phyloP scores from a whole-genome alignment of 768 basidiomycete species.

The Lactarius sanguifluus region DNA sequence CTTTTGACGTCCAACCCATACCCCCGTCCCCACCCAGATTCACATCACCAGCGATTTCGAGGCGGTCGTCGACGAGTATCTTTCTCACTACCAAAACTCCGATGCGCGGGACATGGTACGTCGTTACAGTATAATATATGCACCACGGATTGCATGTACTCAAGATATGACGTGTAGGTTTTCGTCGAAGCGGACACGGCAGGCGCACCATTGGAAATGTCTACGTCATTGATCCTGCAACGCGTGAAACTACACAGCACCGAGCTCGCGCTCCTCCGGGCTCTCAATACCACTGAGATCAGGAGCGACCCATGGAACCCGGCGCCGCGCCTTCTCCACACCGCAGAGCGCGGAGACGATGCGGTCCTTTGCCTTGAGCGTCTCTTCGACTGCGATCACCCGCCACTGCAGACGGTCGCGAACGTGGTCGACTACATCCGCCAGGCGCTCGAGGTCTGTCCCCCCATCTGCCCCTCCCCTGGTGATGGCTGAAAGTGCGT shows the following conservation, averaged over 20 bases:
- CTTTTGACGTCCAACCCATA: background rate
- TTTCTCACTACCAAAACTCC: slow-evolving; percentile 16
- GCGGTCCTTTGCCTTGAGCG: slow-evolving; percentile 48
- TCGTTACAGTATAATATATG: background rate
- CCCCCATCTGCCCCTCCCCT: too few relatives aligned
- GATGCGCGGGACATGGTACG: slow-evolving; percentile 22
- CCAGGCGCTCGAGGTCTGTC: slow-evolving; percentile 48
- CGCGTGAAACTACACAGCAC: slow-evolving; percentile 20
- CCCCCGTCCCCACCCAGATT: too few relatives aligned
- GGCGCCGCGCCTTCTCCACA: slow-evolving; percentile 46
- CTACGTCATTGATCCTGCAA: slow-evolving; percentile 19
- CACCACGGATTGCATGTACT: background rate
- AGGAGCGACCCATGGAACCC: slow-evolving; percentile 58
- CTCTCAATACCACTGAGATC: slow-evolving; percentile 45
- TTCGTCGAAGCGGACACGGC: slow-evolving; percentile 19
- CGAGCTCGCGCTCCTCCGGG: slow-evolving; percentile 45
- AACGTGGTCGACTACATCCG: slow-evolving; percentile 53
- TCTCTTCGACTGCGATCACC: slow-evolving; percentile 45
- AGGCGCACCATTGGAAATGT: background rate
- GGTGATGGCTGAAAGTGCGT: background rate
- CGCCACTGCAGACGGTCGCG: slow-evolving; percentile 46
- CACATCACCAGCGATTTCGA: slow-evolving; percentile 21
- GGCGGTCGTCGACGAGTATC: slow-evolving; percentile 27
- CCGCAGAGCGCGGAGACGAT: slow-evolving; percentile 44
- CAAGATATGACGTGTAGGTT: background rate